A percentile compares a stretch with the other conserved stretches of the same genome.
Conservation (phyloP, 495 filamentous ascomycete genomes). For the Hypoxylon subgilvum region DNA sequence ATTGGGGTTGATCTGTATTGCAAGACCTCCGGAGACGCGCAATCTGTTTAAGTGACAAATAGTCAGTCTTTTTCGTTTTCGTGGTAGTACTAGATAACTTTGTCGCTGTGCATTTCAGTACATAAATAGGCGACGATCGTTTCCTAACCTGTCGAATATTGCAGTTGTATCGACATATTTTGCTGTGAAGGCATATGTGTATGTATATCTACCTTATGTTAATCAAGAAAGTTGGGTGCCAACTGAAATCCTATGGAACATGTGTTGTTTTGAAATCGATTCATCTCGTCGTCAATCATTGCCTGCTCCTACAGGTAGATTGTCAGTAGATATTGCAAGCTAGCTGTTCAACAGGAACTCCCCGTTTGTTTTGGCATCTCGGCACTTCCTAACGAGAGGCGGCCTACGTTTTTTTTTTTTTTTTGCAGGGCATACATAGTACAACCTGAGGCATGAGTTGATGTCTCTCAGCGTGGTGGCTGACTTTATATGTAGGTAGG, state of each 20-base stretch:
- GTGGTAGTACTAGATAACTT: no score
- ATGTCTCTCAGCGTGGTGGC: slow-evolving; percentile 1
- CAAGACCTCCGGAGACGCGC: slow-evolving; percentile 18
- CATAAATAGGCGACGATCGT: slow-evolving; percentile 22
- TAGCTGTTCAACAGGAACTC: no score
- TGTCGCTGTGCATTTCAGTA: slow-evolving; percentile 20
- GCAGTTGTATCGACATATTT: slow-evolving; percentile 12
- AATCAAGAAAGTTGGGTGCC: slow-evolving; percentile 10
- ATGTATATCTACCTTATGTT: no score
- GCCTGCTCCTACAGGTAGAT: slow-evolving; percentile 1
- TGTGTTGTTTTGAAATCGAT: slow-evolving; percentile 32
- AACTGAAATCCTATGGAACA: slow-evolving; percentile 22
- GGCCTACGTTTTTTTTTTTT: slow-evolving; percentile 4
- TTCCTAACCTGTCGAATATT: slow-evolving; percentile 20
- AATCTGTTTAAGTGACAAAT: slow-evolving; percentile 15
- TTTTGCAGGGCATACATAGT: neutral
- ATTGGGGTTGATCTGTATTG: neutral
- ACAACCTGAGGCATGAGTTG: neutral
- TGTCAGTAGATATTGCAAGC: no score
- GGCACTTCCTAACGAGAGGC: neutral
- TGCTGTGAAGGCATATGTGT: no score
- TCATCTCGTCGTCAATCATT: slow-evolving; percentile 25
- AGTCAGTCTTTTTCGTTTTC: slow-evolving; percentile 21
- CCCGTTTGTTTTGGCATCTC: neutral
- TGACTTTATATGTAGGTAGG: slow-evolving; percentile 1